Conservation (phyloP, 2,329 filamentous ascomycete species). For the Periconia sp. region DNA sequence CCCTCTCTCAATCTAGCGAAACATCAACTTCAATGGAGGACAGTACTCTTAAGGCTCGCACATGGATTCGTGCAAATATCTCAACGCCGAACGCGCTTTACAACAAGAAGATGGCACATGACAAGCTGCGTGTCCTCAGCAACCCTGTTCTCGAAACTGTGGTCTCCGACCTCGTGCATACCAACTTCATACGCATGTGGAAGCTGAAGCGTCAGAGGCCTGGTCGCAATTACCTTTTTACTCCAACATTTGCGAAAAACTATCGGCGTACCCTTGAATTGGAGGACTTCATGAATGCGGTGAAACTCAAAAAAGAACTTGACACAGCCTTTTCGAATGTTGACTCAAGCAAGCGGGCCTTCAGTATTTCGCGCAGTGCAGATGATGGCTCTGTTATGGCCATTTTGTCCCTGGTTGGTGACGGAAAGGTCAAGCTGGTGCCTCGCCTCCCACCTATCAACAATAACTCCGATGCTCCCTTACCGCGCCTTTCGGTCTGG, state of each 20-base stretch:
- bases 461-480: conserved; percentile 46
- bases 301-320: conserved; percentile 64
- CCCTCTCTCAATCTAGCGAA: conserved; percentile 23
- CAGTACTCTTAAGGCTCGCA: conserved; percentile 41
- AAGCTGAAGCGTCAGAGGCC: conserved; percentile 62
- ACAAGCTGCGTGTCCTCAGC: conserved; percentile 46
- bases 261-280: conserved; percentile 61
- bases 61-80: conserved; percentile 55
- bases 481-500: conserved; percentile 60
- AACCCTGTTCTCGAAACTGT: conserved; percentile 50
- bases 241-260: conserved; percentile 62
- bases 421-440: conserved; percentile 62
- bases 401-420: conserved; percentile 68
- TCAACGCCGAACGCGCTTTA: conserved; percentile 50
- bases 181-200: conserved; percentile 64
- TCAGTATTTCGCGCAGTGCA: conserved; percentile 62
- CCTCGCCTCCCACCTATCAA: conserved; percentile 64
- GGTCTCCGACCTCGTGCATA: conserved; percentile 60
- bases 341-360: conserved; percentile 24
- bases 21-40: conserved; percentile 8
- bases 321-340: conserved; percentile 59
- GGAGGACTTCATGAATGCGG: conserved; percentile 57
- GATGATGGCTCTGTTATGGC: conserved; percentile 72
- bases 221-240: conserved; percentile 68
- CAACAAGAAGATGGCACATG: conserved; percentile 45